Evolutionary conservation across 768 basidiomycete genomes (phyloP).

Genomic region (Suillus lakei): DNA sequence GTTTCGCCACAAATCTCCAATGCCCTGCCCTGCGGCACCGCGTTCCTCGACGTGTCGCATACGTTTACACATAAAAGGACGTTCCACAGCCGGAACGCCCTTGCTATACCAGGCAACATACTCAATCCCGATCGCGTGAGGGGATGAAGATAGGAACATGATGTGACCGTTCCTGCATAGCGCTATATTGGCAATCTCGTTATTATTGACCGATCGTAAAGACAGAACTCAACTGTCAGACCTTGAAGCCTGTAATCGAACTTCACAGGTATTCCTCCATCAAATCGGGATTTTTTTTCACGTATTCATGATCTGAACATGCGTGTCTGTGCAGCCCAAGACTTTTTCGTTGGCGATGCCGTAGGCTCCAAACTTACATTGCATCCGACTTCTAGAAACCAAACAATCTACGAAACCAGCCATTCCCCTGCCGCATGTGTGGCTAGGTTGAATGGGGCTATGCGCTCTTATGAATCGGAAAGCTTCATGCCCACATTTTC

Average conservation of each 20-base stretch:
- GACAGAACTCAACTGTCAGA: constrained; percentile 15
- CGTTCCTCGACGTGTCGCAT: constrained; percentile 14
- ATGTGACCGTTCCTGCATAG: constrained; percentile 9
- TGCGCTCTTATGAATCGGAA: constrained; percentile 1
- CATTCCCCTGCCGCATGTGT: background rate
- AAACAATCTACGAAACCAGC: background rate
- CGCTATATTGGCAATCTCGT: constrained; percentile 12
- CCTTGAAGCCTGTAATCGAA: constrained; percentile 1
- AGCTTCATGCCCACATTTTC: constrained; percentile 8
- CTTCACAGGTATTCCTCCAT: constrained; percentile 5
- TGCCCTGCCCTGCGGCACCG: constrained; percentile 20
- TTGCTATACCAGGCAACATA: background rate
- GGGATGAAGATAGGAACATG: constrained; percentile 5
- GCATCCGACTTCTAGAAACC: background rate
- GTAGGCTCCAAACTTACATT: constrained; percentile 7
- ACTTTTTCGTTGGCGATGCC: constrained; percentile 5
- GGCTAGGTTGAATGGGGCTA: constrained; percentile 11
- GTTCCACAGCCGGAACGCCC: background rate
- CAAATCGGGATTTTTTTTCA: background rate
- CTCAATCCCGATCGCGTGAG: constrained; percentile 7
- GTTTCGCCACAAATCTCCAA: no score
- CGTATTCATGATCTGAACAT: background rate
- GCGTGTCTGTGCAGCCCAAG: background rate
- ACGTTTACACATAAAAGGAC: constrained; percentile 21
- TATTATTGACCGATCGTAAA: constrained; percentile 14